These are phyloP conservation scores for Pueraria montana DNA, from an alignment of 306 rosid genomes.

Conservation along the genomic window DNA sequence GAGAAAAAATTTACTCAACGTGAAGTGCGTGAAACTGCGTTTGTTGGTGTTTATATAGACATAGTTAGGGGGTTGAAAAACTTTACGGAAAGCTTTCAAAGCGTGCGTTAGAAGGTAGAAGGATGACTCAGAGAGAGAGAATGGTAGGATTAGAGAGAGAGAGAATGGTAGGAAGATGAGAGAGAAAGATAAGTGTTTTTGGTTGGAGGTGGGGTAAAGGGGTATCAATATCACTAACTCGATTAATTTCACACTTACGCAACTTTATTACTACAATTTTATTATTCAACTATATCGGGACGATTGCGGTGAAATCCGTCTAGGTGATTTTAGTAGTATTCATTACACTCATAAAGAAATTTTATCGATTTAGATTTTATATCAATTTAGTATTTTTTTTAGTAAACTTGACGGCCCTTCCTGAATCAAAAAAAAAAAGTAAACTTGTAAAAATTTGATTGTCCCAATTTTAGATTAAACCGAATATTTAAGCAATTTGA, in stretches of 20 bases:
- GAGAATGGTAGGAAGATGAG: conserved; percentile 41
- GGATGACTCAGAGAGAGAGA: neutral
- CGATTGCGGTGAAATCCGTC: neutral
- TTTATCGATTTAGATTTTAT: no score
- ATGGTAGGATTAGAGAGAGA: conserved; percentile 19
- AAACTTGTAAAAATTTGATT: no score
- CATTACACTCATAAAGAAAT: no score
- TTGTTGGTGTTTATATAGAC: conserved; percentile 35
- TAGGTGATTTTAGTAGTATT: neutral
- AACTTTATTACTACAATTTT: neutral
- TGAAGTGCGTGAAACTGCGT: conserved; percentile 48
- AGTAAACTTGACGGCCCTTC: no score
- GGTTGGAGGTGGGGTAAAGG: conserved; percentile 49
- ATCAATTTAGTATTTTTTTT: no score
- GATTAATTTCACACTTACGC: conserved; percentile 37
- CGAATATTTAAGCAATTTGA: no score
- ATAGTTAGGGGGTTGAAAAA: neutral
- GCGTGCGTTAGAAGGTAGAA: conserved; percentile 62
- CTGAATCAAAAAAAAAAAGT: no score
- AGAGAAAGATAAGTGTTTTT: conserved; percentile 16
- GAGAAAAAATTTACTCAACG: conserved; percentile 33
- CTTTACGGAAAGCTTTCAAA: conserved; percentile 52
- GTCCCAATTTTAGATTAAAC: no score
- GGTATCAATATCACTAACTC: conserved; percentile 33
- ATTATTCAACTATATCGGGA: neutral